These are phyloP conservation scores for Populus ilicifolia DNA, from an alignment of 345 rosid genomes.

Conservation along the genomic window DNA sequence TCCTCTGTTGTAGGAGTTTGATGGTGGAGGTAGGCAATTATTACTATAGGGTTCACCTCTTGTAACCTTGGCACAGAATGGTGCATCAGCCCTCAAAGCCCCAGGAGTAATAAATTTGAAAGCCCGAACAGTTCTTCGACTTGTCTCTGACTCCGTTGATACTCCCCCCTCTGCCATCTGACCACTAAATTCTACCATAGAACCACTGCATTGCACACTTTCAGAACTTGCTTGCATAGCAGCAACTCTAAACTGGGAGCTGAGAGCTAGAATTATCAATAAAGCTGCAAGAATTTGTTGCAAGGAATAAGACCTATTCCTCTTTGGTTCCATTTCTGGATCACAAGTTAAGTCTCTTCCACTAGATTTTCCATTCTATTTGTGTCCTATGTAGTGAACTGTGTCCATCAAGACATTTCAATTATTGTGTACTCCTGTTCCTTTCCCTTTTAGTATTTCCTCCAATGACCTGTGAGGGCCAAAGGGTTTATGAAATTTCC, in stretches of 20 bases:
- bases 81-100: constrained; percentile 2
- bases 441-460: too few species aligned
- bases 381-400: background rate
- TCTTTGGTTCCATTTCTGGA: background rate
- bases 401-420: background rate
- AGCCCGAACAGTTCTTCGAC: constrained; percentile 3
- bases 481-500: too few species aligned
- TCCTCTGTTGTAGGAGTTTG: constrained; percentile 17
- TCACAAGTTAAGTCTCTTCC: background rate
- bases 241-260: background rate
- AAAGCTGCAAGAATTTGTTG: background rate
- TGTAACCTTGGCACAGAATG: background rate
- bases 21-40: constrained; percentile 15
- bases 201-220: background rate
- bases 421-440: background rate
- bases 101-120: background rate
- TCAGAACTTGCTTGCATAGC: background rate
- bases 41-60: constrained; percentile 10
- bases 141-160: constrained; percentile 11
- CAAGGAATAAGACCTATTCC: background rate
- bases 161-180: constrained; percentile 8
- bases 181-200: constrained; percentile 9
- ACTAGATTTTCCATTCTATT: background rate
- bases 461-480: too few species aligned
- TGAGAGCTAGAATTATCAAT: background rate